Evolutionary conservation across 176 grass and related monocot genomes (phyloP), one percentile per base, ranked within the genome.

Genomic region (Canna indica): DNA sequence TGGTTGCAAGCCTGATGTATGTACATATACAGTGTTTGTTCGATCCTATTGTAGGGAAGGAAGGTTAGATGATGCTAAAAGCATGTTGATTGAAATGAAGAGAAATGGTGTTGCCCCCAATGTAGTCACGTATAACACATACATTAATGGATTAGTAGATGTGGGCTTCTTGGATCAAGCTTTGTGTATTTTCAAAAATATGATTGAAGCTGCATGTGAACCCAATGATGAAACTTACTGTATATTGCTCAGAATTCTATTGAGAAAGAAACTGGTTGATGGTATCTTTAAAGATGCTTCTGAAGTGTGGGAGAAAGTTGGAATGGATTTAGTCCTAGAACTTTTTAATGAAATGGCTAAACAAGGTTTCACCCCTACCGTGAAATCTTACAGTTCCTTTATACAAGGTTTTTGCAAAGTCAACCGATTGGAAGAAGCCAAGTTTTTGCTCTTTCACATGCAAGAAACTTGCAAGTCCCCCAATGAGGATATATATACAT

Each of bases 181-280:
- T 39, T 85, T 87, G 77, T 79, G 77, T 81, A 59, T 68, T 85
- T 90, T 90, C 63, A 73, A 82, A 69, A 83, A 17, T 47, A 88
- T 95, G 85, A 24, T 83, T 79, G 76, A 77, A 81, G 80, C 62
- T 36, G 71, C 76, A 32, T 81, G 85, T 63, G 79, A 79, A 47
- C 91, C 91, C 62, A 90, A 83, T 88, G 79, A 81, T 66, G 91
- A 88, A 59, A 85, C 84, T 57, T 95, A 79, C 68, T 78, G 72
- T 47, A 53, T 76, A 68, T 81, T 95, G 28, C 84, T 95, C 50
- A 83, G 69, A 73, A 47, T 90, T 62, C 73, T 88, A 30, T 46
- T 85, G 76, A 87, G 80, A 45, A 85, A 76, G 80, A 90, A 83
- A n/a, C 46, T 71, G 15, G 24, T 46, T 67, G 59, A 70, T 69